Base-by-base conservation (phyloP, 2,329 filamentous ascomycete genomes). In the Thermoascus crustaceus region DNA sequence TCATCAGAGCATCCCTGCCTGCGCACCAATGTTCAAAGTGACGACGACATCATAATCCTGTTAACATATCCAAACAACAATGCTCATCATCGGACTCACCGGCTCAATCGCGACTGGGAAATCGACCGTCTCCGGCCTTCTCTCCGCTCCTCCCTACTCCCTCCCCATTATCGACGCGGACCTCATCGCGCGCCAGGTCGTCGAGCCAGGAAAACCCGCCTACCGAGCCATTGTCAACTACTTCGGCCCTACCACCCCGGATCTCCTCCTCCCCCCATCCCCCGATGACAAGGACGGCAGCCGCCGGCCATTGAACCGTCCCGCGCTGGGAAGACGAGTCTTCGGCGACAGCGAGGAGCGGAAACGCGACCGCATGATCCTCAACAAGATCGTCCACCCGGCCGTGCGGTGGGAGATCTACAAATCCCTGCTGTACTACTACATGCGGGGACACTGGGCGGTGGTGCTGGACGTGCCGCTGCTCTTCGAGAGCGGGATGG, bases 71-170 rank as follows among this genome's bases (percentile, higher is more conserved):
- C 17, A 35, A 45, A 39, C 26, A 11, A 36, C 22, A 39, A 96
- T 96, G 91, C 76, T 96, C 32, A 79, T 98, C 53, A 87, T 98
- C 51, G 91, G 91, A 38, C 78, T 98, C 17, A 98, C 91, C 6
- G 91, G 91, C 58, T 94, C 88, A 42, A 96, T 98, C 57, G 91
- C 91, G 41, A 98, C 91, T 4, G 91, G 91, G 60, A 98, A 98
- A 75, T 94, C 89, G 30, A 98, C 89, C 47, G 87, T 95, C 37
- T 94, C 91, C 18, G 71, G 74, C 24, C 74, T 94, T 49, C 83
- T 98, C 51, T 78, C 82, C 33, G 72, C 76, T 4, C 70, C 84
- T 4, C 91, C 89, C 0, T 84, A 95, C 69, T 81, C 76, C 41
- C 75, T 98, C 42, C 88, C 91, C 52, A 75, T 98, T 49, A 81